Conservation (phyloP, 2,329 filamentous ascomycete genomes). For the Colletotrichum karsti region DNA sequence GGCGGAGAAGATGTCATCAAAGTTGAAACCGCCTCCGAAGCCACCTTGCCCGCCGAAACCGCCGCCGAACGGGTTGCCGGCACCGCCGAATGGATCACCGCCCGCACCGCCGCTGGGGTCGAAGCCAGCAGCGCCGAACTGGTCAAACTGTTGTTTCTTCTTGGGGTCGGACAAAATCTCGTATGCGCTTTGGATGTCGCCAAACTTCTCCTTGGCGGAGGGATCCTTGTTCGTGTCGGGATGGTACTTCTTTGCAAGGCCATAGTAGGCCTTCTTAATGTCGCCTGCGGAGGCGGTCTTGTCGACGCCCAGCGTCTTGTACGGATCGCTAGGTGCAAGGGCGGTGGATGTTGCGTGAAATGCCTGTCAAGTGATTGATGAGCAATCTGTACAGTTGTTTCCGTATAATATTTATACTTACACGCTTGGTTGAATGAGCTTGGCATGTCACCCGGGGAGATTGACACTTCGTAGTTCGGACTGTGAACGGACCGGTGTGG, state of each 20-base stretch:
- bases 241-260: constrained; percentile 95
- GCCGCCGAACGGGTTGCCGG: constrained; percentile 70
- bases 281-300: constrained; percentile 84
- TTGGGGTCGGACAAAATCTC: constrained; percentile 92
- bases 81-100: constrained; percentile 69
- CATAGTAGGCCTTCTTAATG: constrained; percentile 99
- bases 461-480: constrained; percentile 20
- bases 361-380: constrained; percentile 40
- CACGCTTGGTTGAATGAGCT: constrained; percentile 28
- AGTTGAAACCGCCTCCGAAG: constrained; percentile 87
- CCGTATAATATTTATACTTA: constrained; percentile 9
- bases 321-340: constrained; percentile 77
- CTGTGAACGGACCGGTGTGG: constrained; percentile 26
- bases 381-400: background rate
- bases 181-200: constrained; percentile 92
- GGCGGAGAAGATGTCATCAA: constrained; percentile 93
- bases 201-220: constrained; percentile 92
- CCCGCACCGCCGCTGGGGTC: constrained; percentile 75
- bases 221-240: constrained; percentile 98
- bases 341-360: constrained; percentile 69
- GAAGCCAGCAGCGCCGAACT: constrained; percentile 88
- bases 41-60: constrained; percentile 67
- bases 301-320: constrained; percentile 83
- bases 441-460: constrained; percentile 40
- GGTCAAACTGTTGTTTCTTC: constrained; percentile 92